phyloP scores from a whole-genome alignment of 768 basidiomycete genomes.

The Trametes elegans region DNA sequence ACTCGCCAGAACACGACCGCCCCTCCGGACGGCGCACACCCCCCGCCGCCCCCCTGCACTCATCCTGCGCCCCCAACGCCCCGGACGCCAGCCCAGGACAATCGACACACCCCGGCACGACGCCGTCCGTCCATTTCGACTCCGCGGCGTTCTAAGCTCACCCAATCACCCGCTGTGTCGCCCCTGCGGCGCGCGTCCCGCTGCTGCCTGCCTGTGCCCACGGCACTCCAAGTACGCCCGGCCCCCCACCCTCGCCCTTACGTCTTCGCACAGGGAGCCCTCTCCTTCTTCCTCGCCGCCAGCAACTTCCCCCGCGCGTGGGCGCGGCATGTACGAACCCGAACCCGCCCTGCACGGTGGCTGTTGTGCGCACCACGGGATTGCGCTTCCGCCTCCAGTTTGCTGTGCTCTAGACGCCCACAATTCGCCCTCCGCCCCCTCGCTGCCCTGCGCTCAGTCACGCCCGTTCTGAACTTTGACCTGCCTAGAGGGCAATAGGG shows the following conservation, averaged over 20 bases:
- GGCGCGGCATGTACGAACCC: not conserved
- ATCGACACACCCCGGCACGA: not conserved
- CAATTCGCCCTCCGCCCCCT: no score
- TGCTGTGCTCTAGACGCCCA: conserved; percentile 10
- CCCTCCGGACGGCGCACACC: not conserved
- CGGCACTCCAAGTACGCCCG: not conserved
- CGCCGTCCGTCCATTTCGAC: conserved; percentile 3
- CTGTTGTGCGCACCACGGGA: not conserved
- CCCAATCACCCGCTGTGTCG: conserved; percentile 9
- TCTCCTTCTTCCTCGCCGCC: not conserved
- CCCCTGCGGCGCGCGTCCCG: conserved; percentile 4
- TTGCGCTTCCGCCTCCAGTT: conserved; percentile 4
- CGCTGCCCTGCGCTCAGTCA: no score
- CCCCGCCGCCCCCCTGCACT: not conserved
- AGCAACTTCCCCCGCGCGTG: not conserved
- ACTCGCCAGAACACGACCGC: not conserved
- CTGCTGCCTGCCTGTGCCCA: not conserved
- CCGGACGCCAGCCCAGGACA: not conserved
- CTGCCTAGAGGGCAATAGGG: no score
- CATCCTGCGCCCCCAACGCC: no score
- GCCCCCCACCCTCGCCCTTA: no score
- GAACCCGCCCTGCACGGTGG: not conserved
- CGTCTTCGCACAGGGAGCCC: no score
- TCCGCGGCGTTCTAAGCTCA: conserved; percentile 17
- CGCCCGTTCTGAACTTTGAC: no score